These are phyloP conservation scores for Boletus barrowsii DNA, from an alignment of 768 basidiomycete species.

Conservation along the genomic window DNA sequence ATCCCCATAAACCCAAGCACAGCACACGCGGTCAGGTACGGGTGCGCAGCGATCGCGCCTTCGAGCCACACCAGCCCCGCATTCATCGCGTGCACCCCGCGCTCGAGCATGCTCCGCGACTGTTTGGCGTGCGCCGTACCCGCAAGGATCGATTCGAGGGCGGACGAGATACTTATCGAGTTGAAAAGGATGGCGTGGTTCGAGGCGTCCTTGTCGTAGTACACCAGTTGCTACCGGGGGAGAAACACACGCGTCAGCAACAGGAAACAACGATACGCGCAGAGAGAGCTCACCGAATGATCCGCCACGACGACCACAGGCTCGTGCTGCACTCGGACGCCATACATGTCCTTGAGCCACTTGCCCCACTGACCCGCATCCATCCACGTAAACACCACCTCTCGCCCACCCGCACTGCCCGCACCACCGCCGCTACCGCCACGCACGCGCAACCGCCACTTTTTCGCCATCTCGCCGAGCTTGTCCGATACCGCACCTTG, in stretches of 20 bases:
- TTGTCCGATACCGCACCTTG: constrained; percentile 44
- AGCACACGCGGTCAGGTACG: constrained; percentile 12
- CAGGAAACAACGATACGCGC: background rate
- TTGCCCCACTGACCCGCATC: constrained; percentile 78
- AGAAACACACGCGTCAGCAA: too few relatives aligned
- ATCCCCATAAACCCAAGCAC: constrained; percentile 9
- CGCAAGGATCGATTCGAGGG: constrained; percentile 62
- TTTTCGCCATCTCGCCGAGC: constrained; percentile 50
- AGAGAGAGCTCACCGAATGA: constrained; percentile 41
- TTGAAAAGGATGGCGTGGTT: constrained; percentile 58
- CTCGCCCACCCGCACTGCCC: constrained; percentile 29
- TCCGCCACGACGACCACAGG: constrained; percentile 69
- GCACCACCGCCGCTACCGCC: constrained; percentile 18
- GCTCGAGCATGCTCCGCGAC: constrained; percentile 70
- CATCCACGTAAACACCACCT: constrained; percentile 88
- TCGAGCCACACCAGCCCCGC: constrained; percentile 8
- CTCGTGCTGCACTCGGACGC: constrained; percentile 39
- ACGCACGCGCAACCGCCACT: constrained; percentile 47
- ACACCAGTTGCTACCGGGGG: constrained; percentile 56
- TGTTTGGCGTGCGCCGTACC: constrained; percentile 51
- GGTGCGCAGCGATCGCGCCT: constrained; percentile 15
- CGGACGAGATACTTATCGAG: constrained; percentile 55
- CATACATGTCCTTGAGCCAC: constrained; percentile 94
- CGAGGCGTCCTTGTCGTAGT: constrained; percentile 66
- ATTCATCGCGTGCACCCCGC: constrained; percentile 44